These are phyloP conservation scores for Cryptococcus wingfieldii DNA, from an alignment of 1,284 basidiomycete genomes.

Conservation along the genomic window DNA sequence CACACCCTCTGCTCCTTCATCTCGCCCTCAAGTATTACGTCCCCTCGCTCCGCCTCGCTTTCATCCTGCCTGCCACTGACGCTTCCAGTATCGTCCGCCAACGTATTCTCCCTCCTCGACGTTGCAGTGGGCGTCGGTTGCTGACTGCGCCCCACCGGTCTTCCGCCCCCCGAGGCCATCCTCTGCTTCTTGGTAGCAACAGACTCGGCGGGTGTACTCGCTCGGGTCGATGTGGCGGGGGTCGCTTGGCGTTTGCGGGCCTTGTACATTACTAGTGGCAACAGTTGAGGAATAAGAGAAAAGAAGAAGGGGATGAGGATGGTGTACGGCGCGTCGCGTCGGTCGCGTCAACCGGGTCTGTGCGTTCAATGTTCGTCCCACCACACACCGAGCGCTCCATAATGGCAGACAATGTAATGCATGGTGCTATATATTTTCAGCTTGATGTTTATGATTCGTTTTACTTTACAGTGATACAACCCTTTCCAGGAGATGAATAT, in stretches of 20 bases:
- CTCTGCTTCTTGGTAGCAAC: neutral
- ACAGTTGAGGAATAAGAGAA: too few relatives aligned
- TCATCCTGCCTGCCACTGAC: neutral
- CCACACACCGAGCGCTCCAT: neutral
- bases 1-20: neutral
- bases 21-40: neutral
- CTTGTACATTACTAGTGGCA: neutral
- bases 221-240: neutral
- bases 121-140: neutral
- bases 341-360: too few relatives aligned
- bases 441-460: too few relatives aligned
- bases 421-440: neutral
- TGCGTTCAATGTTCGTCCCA: too few relatives aligned
- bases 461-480: too few relatives aligned
- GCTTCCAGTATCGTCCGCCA: too few relatives aligned
- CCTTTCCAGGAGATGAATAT: too few relatives aligned
- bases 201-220: neutral
- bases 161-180: neutral
- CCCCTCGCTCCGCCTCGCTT: neutral
- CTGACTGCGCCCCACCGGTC: neutral
- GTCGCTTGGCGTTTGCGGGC: neutral
- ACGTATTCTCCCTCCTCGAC: neutral
- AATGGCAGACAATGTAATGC: neutral
- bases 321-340: too few relatives aligned
- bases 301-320: too few relatives aligned